Evolutionary conservation across 768 basidiomycete species (phyloP).

Genomic region (Suillus paluster): DNA sequence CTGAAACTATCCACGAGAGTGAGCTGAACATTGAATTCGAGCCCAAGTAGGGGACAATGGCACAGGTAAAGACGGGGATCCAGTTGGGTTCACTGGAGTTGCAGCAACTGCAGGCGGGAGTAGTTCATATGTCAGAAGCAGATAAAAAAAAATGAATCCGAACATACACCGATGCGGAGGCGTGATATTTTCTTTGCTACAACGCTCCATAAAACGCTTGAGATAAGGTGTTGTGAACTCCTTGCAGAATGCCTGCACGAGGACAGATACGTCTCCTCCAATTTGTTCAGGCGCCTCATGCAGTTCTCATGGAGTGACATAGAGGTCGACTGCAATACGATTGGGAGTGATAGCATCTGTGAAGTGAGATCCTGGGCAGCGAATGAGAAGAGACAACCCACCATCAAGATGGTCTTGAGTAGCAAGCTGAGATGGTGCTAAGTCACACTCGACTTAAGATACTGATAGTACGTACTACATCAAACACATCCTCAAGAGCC

Average conservation of each 20-base stretch:
- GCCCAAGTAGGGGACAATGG: background rate
- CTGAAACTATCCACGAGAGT: background rate
- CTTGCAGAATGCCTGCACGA: background rate
- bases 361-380: constrained; percentile 1
- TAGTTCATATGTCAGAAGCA: background rate
- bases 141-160: background rate
- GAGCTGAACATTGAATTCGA: background rate
- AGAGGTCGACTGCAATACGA: background rate
- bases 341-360: background rate
- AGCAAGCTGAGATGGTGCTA: too few relatives aligned
- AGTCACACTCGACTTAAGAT: too few relatives aligned
- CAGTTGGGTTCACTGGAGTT: background rate
- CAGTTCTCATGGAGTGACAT: too few relatives aligned
- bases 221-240: background rate
- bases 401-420: constrained; percentile 16
- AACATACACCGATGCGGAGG: background rate
- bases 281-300: too few relatives aligned
- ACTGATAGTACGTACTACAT: too few relatives aligned
- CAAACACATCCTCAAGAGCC: too few relatives aligned
- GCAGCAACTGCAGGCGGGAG: background rate
- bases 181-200: background rate
- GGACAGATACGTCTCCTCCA: too few relatives aligned
- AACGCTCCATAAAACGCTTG: background rate
- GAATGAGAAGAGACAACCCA: constrained; percentile 12
- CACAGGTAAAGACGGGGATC: background rate